Evolutionary conservation across 73 alveolate genomes (phyloP), one percentile per base, ranked within the genome.

Genomic region (Blepharisma stoltei): DNA sequence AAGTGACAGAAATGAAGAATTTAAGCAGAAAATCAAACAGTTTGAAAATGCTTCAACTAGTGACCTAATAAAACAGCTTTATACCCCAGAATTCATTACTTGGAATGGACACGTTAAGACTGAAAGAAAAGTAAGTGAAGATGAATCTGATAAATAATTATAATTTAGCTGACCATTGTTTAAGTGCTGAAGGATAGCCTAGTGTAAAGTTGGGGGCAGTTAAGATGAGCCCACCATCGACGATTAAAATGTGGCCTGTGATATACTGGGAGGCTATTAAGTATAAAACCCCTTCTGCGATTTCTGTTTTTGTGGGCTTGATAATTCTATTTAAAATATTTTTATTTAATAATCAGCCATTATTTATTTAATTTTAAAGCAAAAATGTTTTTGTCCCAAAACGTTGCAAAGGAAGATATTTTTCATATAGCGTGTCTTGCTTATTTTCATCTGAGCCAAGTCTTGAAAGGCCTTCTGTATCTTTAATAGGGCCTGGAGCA

Each of bases 401-500:
- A 71, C 43, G 73, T 81, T 66, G 79, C 80, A 55, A 45, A 23
- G 55, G 84, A 60, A 53, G 38, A 11, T 60, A 76, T 84, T 32
- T 52, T 14, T 91, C 70, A 47, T 78, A 85, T 53, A 82, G 92
- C 78, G 80, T 85, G 45, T 67, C 54, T 70, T 83, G 71, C 77
- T 53, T 73, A 48, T 78, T 55, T 5, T 54, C 77, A 8, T 54
- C 6, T 55, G 80, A 81, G 14, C 89, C 88, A 23, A 92, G 81
- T 78, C 96, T 86, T 47, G 88, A 87, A 55, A 86, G 75, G 0
- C 98, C 98, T 75, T 90, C 98, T 37, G 98, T 89, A 45, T 94
- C 95, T 41, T 67, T 93, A 66, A 92, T 90, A 6, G 89, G 83
- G 27, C 98, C 98, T 23, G 98, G 98, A 1, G 91, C 93, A 21